phyloP scores from a whole-genome alignment of 202 grass and related monocot genomes.

The Tripidium arundinaceum region DNA sequence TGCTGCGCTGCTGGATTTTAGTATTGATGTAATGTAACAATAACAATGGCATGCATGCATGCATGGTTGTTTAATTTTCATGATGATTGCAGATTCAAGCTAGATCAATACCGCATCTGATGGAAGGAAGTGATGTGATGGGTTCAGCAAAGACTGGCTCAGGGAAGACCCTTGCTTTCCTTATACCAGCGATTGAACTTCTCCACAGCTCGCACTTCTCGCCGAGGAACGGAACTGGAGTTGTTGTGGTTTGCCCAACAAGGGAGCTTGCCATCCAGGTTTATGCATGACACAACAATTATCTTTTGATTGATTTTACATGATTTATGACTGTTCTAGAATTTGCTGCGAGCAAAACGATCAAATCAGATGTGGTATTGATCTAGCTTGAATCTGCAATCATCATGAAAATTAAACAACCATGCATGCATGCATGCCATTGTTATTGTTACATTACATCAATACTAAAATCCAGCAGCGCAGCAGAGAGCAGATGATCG shows the following conservation, averaged over 20 bases:
- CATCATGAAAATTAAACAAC: neutral
- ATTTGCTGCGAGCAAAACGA: no score
- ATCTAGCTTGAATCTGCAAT: constrained; percentile 20
- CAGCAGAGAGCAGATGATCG: neutral
- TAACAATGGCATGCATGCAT: neutral
- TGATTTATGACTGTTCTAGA: no score
- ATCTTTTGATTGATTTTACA: neutral
- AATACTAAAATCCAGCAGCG: neutral
- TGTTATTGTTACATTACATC: neutral
- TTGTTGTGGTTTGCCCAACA: constrained; percentile 60
- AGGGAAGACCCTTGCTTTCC: constrained; percentile 61
- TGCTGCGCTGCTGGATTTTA: neutral
- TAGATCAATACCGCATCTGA: constrained; percentile 3
- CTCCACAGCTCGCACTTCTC: constrained; percentile 34
- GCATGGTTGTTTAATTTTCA: neutral
- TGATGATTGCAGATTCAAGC: constrained; percentile 11
- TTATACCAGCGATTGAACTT: constrained; percentile 56
- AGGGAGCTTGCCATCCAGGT: constrained; percentile 69
- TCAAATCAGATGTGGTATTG: constrained; percentile 2
- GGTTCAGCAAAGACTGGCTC: constrained; percentile 3
- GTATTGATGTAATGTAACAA: neutral
- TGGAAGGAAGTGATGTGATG: neutral
- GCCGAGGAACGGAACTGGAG: constrained; percentile 51
- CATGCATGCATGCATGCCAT: neutral
- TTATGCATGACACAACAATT: neutral